These are phyloP conservation scores for Cytospora paraplurivora DNA, from an alignment of 2,329 filamentous ascomycete genomes.

Conservation along the genomic window DNA sequence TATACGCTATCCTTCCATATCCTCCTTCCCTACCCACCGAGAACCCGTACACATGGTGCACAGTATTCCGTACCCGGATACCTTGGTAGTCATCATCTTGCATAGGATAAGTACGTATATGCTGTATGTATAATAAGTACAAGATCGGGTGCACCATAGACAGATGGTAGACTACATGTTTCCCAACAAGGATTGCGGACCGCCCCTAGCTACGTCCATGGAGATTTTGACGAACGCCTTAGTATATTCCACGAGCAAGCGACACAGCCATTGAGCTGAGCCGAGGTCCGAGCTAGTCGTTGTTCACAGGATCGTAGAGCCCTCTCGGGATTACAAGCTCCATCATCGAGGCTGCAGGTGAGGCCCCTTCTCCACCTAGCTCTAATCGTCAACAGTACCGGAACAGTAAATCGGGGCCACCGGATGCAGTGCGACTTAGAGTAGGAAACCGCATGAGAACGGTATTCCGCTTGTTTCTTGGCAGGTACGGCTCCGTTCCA, in stretches of 20 bases:
- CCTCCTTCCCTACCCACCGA: background rate
- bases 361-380: background rate
- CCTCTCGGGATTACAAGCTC: background rate
- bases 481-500: background rate
- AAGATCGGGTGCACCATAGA: too few species aligned
- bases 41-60: background rate
- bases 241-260: background rate
- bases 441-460: background rate
- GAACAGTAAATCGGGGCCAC: background rate
- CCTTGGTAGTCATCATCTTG: background rate
- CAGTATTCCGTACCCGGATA: background rate
- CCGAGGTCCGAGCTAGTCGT: conserved; percentile 8
- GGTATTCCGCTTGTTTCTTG: conserved; percentile 1
- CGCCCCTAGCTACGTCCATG: background rate
- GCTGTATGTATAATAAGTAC: background rate
- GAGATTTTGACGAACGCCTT: background rate
- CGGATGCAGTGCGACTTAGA: background rate
- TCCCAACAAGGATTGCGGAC: background rate
- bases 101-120: background rate
- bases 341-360: background rate
- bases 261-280: conserved; percentile 4
- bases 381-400: background rate
- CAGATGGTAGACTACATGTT: background rate
- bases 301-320: background rate
- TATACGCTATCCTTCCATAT: too few species aligned